Evolutionary conservation across 2,329 filamentous ascomycete genomes (phyloP), one percentile per base, ranked within the genome.

Genomic region (Colletotrichum coccodes): DNA sequence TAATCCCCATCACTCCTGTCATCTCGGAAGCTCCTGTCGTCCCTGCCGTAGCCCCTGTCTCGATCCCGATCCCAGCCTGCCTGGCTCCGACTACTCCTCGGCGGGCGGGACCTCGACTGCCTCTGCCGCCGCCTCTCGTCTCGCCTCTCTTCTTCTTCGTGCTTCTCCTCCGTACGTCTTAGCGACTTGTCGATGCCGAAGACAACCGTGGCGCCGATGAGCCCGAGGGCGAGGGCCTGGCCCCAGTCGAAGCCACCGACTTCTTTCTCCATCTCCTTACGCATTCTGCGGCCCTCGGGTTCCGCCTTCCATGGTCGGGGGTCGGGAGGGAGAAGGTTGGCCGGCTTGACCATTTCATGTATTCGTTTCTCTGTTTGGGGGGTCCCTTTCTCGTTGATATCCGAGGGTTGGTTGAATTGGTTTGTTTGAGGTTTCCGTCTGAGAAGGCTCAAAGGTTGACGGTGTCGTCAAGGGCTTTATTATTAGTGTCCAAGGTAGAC

Each of bases 101-200:
- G 21, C 12, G 54, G 26, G 6, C 61, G 42, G 7, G 61, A 49
- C 21, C 56, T 26, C 7, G 66, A 69, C 26, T 56, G 38, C 4
- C 53, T 52, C 16, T 65, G 58, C 21, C 60, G 56, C 12, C 64
- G 57, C 11, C 60, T 59, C n/a, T 70, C 70, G n/a, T 71, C 64
- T 7, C 42, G 32, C 11, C 60, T 44, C 2, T 69, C 63, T 32
- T 70, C 67, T 56, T 70, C 61, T 21, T 72, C 66, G 30, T 72
- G 52, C 46, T 54, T 34, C 56, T 70, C 60, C 36, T 73, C 59
- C 21, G 30, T 47, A 61, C 66, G 73, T 61, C 77, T 54, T 0
- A 82, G 79, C 47, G 82, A 78, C 61, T 80, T 79, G 68, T 84
- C 80, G 69, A 82, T 79, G 65, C 80, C 79, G 72, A 82, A 80